Percentiles rank a stretch among this genome's conserved stretches.
These are phyloP conservation scores for Neckera pumila DNA, from an alignment of 225 moss, liverwort and hornwort species.

Conservation along the genomic window DNA sequence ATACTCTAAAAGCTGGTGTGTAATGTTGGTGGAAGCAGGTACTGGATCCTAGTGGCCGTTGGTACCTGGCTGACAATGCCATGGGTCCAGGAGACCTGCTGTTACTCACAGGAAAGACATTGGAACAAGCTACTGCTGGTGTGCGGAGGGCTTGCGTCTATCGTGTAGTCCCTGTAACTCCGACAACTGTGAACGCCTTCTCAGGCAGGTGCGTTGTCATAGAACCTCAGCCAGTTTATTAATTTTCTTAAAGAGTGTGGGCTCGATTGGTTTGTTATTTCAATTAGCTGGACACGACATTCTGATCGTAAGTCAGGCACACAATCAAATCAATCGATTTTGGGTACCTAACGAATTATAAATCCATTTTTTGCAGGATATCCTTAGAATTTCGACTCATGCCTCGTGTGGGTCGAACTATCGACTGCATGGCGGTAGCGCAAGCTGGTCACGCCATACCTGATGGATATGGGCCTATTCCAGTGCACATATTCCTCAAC, in stretches of 20 bases:
- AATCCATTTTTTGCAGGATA: slow-evolving; percentile 36
- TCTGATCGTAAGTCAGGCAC: neutral
- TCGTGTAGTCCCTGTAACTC: slow-evolving; percentile 58
- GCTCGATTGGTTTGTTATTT: neutral
- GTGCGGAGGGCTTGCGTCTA: slow-evolving; percentile 56
- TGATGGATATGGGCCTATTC: slow-evolving; percentile 66
- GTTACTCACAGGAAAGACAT: slow-evolving; percentile 70
- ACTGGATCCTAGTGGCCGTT: slow-evolving; percentile 76
- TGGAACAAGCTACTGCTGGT: slow-evolving; percentile 76
- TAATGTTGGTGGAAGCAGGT: slow-evolving; percentile 47
- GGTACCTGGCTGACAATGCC: slow-evolving; percentile 80
- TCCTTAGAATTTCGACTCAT: slow-evolving; percentile 87
- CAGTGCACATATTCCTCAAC: slow-evolving; percentile 80
- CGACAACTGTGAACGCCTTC: slow-evolving; percentile 32
- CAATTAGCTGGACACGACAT: neutral
- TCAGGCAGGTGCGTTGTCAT: slow-evolving; percentile 49
- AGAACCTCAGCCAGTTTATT: neutral
- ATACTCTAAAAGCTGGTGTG: neutral
- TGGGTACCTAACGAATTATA: neutral
- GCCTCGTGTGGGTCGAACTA: slow-evolving; percentile 75
- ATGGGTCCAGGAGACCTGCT: slow-evolving; percentile 68
- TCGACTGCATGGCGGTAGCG: slow-evolving; percentile 79
- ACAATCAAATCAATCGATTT: neutral
- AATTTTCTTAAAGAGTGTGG: neutral
- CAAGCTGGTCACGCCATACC: slow-evolving; percentile 82